Conservation (phyloP, 2,329 filamentous ascomycete species). For the Knufia petricola region DNA sequence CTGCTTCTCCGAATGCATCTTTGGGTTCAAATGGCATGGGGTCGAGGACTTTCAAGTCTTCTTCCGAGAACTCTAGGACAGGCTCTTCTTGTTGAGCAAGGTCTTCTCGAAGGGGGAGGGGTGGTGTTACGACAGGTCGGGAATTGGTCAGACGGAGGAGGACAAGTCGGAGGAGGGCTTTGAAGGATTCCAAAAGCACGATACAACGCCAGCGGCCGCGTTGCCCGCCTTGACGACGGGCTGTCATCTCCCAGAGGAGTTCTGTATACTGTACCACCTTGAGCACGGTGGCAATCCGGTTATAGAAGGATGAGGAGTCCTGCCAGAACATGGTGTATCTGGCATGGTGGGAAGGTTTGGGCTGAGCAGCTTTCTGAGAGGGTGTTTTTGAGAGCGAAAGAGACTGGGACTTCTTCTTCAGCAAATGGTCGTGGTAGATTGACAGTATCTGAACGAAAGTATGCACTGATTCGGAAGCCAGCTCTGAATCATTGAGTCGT, state of each 20-base stretch:
- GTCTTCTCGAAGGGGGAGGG: conserved; percentile 71
- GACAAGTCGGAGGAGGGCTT: conserved; percentile 72
- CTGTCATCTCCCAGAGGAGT: conserved; percentile 93
- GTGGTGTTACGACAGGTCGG: conserved; percentile 70
- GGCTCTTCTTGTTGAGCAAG: conserved; percentile 45
- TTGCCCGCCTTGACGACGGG: conserved; percentile 73
- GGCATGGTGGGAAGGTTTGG: conserved; percentile 48
- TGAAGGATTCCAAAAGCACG: conserved; percentile 72
- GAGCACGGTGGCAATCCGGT: conserved; percentile 67
- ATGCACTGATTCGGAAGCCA: conserved; percentile 71
- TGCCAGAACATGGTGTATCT: conserved; percentile 58
- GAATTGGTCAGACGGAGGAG: conserved; percentile 75
- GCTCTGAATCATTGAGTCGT: conserved; percentile 61
- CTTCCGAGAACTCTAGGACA: conserved; percentile 32
- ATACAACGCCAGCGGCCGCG: conserved; percentile 76
- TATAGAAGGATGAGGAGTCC: conserved; percentile 58
- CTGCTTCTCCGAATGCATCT: conserved; percentile 17
- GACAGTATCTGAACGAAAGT: conserved; percentile 20
- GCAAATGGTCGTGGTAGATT: conserved; percentile 18
- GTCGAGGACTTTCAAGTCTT: conserved; percentile 24
- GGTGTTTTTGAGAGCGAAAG: conserved; percentile 63
- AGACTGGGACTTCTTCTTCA: conserved; percentile 20
- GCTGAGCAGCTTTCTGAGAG: conserved; percentile 18
- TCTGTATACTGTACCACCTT: conserved; percentile 93
- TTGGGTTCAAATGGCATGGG: conserved; percentile 17